Evolutionary conservation across 768 basidiomycete genomes (phyloP).

Genomic region (Trametopsis cervina): DNA sequence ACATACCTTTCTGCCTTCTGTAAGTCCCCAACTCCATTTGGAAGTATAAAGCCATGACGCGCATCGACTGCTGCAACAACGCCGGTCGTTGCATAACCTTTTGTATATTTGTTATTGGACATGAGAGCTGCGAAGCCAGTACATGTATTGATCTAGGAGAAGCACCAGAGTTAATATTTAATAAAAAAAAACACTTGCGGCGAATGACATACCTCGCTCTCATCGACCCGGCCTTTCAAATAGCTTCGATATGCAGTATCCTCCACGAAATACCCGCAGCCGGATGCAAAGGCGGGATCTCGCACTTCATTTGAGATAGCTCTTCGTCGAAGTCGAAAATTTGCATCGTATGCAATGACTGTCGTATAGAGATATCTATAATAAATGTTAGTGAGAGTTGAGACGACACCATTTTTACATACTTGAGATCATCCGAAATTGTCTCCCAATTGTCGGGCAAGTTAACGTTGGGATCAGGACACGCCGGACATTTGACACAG

Average conservation of each 20-base stretch:
- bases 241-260: slow-evolving; percentile 15
- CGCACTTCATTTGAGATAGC: slow-evolving; percentile 7
- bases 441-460: slow-evolving; percentile 15
- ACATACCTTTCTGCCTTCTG: slow-evolving; percentile 22
- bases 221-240: slow-evolving; percentile 5
- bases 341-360: slow-evolving; percentile 23
- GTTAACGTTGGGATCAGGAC: slow-evolving; percentile 19
- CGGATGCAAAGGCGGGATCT: slow-evolving; percentile 21
- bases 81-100: slow-evolving; percentile 2
- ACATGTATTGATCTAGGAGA: slow-evolving; percentile 12
- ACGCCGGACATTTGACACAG: slow-evolving; percentile 19
- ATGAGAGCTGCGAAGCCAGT: slow-evolving; percentile 14
- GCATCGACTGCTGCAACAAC: slow-evolving; percentile 12
- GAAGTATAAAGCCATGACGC: slow-evolving; percentile 18
- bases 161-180: slow-evolving; percentile 11
- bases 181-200: background rate
- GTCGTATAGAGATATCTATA: slow-evolving; percentile 21
- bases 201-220: slow-evolving; percentile 18
- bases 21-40: slow-evolving; percentile 19
- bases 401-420: slow-evolving; percentile 1
- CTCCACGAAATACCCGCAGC: slow-evolving; percentile 23
- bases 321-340: slow-evolving; percentile 23
- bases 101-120: background rate
- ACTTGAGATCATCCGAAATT: slow-evolving; percentile 10
- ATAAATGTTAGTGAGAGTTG: background rate